These are phyloP conservation scores for Effrenium voratum DNA, from an alignment of 73 alveolate genomes.

Conservation along the genomic window DNA sequence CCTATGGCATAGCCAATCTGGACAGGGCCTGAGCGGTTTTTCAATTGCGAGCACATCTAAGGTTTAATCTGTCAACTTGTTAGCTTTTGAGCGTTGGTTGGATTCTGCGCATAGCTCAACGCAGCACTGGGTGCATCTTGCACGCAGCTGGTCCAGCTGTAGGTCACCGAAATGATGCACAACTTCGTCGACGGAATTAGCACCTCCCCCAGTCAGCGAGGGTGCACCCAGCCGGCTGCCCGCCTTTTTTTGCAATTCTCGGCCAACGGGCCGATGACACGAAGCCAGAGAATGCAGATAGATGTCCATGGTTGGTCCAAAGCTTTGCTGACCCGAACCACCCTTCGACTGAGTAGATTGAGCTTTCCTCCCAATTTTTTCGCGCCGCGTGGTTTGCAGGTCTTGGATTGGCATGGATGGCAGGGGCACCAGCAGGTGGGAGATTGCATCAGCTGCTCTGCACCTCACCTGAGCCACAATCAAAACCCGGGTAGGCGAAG, in stretches of 20 bases:
- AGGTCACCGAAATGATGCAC: slow-evolving; percentile 74
- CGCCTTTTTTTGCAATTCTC: not conserved
- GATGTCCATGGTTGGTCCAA: too few species aligned
- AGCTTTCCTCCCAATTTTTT: too few species aligned
- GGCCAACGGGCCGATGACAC: too few species aligned
- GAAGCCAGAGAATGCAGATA: too few species aligned
- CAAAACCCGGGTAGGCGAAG: too few species aligned
- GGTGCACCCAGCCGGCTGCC: too few species aligned
- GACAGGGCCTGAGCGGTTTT: not conserved
- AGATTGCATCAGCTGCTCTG: too few species aligned
- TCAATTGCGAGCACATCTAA: not conserved
- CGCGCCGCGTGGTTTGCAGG: not conserved
- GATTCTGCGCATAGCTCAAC: not conserved
- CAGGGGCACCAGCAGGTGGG: slow-evolving; percentile 29
- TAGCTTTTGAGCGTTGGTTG: not conserved
- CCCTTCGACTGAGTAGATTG: too few species aligned
- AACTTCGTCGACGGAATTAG: slow-evolving; percentile 84
- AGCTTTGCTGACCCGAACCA: too few species aligned
- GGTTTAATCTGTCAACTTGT: not conserved
- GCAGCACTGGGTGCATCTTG: not conserved
- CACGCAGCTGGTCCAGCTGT: not conserved
- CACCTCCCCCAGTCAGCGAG: not conserved
- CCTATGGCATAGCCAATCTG: slow-evolving; percentile 70
- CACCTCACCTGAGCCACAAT: too few species aligned
- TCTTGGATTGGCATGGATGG: slow-evolving; percentile 13